Evolutionary conservation across 768 basidiomycete genomes (phyloP), one percentile per base, ranked within the genome.

Genomic region (Lanmaoa rubissima): DNA sequence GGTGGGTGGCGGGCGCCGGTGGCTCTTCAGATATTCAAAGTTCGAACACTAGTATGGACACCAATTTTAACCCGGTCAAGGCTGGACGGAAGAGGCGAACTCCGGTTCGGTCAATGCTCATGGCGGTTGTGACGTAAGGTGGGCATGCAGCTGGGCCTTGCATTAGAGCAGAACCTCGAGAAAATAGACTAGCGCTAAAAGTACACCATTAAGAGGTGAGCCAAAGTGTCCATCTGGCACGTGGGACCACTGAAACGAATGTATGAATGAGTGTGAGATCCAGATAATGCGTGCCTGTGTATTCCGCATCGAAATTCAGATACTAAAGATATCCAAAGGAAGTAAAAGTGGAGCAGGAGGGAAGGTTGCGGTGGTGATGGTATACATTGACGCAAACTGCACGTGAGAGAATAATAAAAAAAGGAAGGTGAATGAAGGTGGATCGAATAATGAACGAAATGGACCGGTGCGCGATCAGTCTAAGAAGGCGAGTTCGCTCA

Each of bases 401-500:
- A 53, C 46, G 55, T 41, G 51, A 38, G 41, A 53, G 11, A 52
- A 44, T 31, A 31, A 31, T 7, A 6, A 21, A 32, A 31, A 43
- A 45, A 54, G 13, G 36, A 34, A 42, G 36, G 21, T 1, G n/a
- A 32, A n/a, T 8, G 12, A 40, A 48, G 32, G 26, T 16, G 46
- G 43, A 52, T 26, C 44, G 26, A 34, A 54, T 2, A 7, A 13
- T 26, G 32, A 49, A 50, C 44, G 21, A 42, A 54, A 58, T 51
- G 17, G 48, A 34, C 24, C 5, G 43, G 59, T 43, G 53, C 41
- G 21, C 53, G 32, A 57, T 72, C 69, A 72, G 59, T 73, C 61
- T 65, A 87, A 71, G 66, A 90, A 91, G 52, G 87, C 87, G 64
- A 88, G 67, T 74, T 91, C 88, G 43, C 84, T 83, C 76, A 89